Base-by-base conservation (phyloP, 768 basidiomycete species). In the Russula griseocarnosa region DNA sequence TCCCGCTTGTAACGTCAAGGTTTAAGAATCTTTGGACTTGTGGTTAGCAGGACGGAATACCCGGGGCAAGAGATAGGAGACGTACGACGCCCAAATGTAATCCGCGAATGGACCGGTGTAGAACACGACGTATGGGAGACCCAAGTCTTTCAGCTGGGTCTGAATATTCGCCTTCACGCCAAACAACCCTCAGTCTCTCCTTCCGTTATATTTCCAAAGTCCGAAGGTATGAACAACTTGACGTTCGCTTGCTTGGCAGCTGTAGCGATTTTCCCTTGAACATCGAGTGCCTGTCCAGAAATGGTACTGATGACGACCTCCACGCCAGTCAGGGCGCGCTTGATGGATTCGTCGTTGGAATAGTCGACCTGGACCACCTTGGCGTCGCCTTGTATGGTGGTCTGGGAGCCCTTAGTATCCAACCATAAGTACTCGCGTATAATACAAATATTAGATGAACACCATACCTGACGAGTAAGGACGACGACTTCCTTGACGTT, bases 321-420 rank as follows among this genome's bases (percentile, higher is more conserved):
- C 5, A 65, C 44, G 20, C 63, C 63, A 13, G 42, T 22, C 34
- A 67, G 55, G 3, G 66, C 55, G 2, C 3, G 16, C 42, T 26
- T 56, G 49, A 67, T 60, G 1, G 66, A 52, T 10, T 51, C 66
- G 13, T 57, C 55, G 36, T 57, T 46, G 18, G 58, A 55, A 30
- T 67, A 67, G 44, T 67, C 66, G 55, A 66, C 64, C 1, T 26
- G 42, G 11, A 57, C 44, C 42, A 66, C 55, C 24, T 38, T 59
- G 49, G 58, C 66, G 34, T 56, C 55, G 3, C 42, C 54, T 2
- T 56, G 38, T 7, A 64, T 8, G 44, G 65, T 55, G 11, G 60
- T 67, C 22, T 73, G 70, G 20, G 72, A 74, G 56, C 72, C 73
- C 62, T 68, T 54, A 11, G 46, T 47, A n/a, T 47, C 46, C 46